phyloP scores from a whole-genome alignment of 2,329 filamentous ascomycete genomes.

The Scedosporium minutisporum region DNA sequence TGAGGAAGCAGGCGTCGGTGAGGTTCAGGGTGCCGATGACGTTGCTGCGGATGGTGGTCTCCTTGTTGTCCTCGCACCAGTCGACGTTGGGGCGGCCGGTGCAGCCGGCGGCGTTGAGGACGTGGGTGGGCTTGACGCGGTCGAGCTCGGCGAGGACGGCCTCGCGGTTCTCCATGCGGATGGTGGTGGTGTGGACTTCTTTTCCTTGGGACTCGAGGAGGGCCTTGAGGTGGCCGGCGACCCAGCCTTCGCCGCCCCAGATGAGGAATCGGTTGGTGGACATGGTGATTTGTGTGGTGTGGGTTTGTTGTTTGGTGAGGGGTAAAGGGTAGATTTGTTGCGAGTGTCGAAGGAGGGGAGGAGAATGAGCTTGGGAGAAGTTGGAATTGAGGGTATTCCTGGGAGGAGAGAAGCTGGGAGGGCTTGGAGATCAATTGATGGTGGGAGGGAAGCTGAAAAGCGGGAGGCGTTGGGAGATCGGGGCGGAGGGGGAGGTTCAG shows the following conservation, averaged over 20 bases:
- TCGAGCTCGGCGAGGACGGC: slow-evolving; percentile 47
- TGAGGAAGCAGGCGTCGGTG: slow-evolving; percentile 49
- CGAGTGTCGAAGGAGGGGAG: neutral
- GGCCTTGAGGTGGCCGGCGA: slow-evolving; percentile 50
- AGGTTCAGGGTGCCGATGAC: slow-evolving; percentile 56
- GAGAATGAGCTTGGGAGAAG: neutral
- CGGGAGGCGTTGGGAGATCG: neutral
- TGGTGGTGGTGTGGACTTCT: slow-evolving; percentile 48
- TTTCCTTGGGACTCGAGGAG: slow-evolving; percentile 51
- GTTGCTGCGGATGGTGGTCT: slow-evolving; percentile 58
- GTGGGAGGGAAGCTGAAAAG: neutral
- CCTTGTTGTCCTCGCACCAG: slow-evolving; percentile 62
- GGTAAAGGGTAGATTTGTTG: neutral
- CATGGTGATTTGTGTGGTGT: slow-evolving; percentile 11
- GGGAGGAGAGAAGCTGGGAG: neutral
- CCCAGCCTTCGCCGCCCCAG: slow-evolving; percentile 56
- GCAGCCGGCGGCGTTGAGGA: slow-evolving; percentile 56
- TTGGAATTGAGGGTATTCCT: neutral
- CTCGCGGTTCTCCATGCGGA: slow-evolving; percentile 56
- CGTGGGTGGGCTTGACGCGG: slow-evolving; percentile 52
- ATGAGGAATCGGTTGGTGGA: slow-evolving; percentile 43
- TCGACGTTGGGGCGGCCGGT: slow-evolving; percentile 61
- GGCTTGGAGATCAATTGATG: no score
- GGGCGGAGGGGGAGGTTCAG: neutral
- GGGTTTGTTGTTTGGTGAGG: neutral